Evolutionary conservation across 31 red algal species (phyloP).

Genomic region (Odonthalia washingtoniensis): DNA sequence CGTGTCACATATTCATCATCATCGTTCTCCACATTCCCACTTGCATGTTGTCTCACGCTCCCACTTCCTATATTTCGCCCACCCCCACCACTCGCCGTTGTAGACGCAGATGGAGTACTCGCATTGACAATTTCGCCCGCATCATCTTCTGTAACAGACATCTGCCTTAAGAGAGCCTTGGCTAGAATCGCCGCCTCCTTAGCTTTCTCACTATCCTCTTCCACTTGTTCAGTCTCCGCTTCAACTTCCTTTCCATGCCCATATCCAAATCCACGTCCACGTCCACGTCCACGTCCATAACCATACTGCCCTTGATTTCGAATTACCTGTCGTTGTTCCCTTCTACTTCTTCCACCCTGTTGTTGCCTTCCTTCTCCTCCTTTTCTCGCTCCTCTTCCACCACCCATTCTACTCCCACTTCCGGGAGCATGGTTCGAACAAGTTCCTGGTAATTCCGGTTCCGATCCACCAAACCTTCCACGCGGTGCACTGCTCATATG

Average conservation of each 20-base stretch:
- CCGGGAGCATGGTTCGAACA: too few relatives aligned
- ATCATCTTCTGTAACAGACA: not conserved
- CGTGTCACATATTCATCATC: slow-evolving; percentile 23
- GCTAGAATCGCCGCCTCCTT: not conserved
- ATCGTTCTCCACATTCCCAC: not conserved
- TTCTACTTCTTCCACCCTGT: not conserved
- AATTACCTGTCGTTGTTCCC: not conserved
- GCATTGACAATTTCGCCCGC: too few relatives aligned
- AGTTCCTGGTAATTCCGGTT: too few relatives aligned
- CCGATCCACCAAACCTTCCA: too few relatives aligned
- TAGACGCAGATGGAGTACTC: too few relatives aligned
- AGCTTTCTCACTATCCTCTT: not conserved
- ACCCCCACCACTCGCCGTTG: too few relatives aligned
- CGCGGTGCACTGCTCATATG: too few relatives aligned
- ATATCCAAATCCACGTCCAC: not conserved
- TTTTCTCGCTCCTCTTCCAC: too few relatives aligned
- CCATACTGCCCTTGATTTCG: slow-evolving; percentile 14
- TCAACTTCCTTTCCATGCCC: not conserved
- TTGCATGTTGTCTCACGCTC: too few relatives aligned
- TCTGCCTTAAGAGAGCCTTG: not conserved
- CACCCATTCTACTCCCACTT: too few relatives aligned
- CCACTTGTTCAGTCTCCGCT: not conserved
- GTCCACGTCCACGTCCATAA: not conserved
- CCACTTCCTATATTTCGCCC: too few relatives aligned
- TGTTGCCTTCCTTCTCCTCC: not conserved